These are phyloP conservation scores for Astraeus odoratus DNA, from an alignment of 768 basidiomycete genomes.

Conservation along the genomic window DNA sequence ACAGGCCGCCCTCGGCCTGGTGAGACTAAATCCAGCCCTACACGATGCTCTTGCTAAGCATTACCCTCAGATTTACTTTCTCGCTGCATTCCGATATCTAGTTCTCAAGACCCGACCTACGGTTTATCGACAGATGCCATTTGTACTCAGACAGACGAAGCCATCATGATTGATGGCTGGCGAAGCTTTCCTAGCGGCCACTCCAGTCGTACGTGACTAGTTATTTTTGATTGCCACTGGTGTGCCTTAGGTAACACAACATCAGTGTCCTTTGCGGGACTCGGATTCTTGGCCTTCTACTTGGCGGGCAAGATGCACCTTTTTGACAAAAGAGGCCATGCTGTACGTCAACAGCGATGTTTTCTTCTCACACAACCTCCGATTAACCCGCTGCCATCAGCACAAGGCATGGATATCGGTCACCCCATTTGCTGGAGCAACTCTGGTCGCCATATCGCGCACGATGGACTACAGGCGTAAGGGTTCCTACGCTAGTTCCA, in stretches of 20 bases:
- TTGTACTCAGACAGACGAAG: conserved; percentile 64
- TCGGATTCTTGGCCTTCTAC: conserved; percentile 85
- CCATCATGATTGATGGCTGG: conserved; percentile 74
- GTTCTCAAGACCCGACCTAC: conserved; percentile 59
- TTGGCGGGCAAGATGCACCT: conserved; percentile 89
- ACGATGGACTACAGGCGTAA: conserved; percentile 89
- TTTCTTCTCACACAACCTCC: conserved; percentile 1
- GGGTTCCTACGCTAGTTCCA: background rate
- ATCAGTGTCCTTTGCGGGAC: conserved; percentile 85
- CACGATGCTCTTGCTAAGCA: background rate
- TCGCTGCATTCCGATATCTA: conserved; percentile 58
- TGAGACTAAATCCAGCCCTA: conserved; percentile 15
- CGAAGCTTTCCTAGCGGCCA: conserved; percentile 92
- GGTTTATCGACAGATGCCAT: conserved; percentile 70
- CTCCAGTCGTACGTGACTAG: conserved; percentile 58
- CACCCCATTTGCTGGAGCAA: conserved; percentile 69
- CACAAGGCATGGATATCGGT: conserved; percentile 81
- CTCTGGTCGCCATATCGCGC: conserved; percentile 74
- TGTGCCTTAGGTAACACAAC: background rate
- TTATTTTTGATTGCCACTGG: background rate
- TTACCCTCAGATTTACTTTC: conserved; percentile 22
- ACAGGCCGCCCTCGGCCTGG: conserved; percentile 90
- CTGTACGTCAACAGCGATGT: conserved; percentile 33
- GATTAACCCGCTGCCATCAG: conserved; percentile 21
- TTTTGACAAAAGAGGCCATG: conserved; percentile 74